Evolutionary conservation across 768 basidiomycete genomes (phyloP).

Genomic region (Lactifluus piperatus): DNA sequence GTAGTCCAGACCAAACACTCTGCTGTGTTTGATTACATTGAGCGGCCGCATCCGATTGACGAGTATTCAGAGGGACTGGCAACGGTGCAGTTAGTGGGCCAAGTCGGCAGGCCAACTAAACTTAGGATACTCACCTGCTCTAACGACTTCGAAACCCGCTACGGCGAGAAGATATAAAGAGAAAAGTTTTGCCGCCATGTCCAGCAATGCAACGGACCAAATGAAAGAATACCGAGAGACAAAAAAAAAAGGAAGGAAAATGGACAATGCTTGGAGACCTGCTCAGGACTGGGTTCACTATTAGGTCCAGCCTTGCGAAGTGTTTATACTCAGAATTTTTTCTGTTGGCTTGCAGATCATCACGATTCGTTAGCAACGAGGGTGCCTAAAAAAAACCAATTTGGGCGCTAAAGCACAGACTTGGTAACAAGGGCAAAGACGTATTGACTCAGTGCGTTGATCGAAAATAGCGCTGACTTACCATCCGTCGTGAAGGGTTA

Average conservation of each 20-base stretch:
- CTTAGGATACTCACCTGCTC: not conserved
- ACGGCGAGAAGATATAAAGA: constrained; percentile 3
- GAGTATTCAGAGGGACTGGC: not conserved
- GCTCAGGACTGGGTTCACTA: not conserved
- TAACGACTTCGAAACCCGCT: not conserved
- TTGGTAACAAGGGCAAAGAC: too few species aligned
- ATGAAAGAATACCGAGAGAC: not conserved
- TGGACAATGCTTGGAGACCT: constrained; percentile 2
- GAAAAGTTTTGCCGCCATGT: constrained; percentile 9
- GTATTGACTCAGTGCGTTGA: too few species aligned
- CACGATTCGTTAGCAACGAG: not conserved
- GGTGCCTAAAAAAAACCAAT: not conserved
- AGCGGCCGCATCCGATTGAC: not conserved
- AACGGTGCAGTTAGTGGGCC: not conserved
- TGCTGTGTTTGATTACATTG: not conserved
- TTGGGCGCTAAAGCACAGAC: too few species aligned
- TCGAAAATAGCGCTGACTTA: too few species aligned
- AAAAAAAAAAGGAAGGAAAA: not conserved
- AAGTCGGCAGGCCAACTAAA: not conserved
- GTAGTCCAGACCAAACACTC: not conserved
- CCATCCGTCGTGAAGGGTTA: too few species aligned
- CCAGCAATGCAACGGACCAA: constrained; percentile 2
- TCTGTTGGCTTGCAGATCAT: too few species aligned
- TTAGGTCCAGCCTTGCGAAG: not conserved
- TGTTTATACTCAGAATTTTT: not conserved